Evolutionary conservation across 1,284 basidiomycete genomes (phyloP), one percentile per base, ranked within the genome.

Genomic region (Porogramme epimiltina): DNA sequence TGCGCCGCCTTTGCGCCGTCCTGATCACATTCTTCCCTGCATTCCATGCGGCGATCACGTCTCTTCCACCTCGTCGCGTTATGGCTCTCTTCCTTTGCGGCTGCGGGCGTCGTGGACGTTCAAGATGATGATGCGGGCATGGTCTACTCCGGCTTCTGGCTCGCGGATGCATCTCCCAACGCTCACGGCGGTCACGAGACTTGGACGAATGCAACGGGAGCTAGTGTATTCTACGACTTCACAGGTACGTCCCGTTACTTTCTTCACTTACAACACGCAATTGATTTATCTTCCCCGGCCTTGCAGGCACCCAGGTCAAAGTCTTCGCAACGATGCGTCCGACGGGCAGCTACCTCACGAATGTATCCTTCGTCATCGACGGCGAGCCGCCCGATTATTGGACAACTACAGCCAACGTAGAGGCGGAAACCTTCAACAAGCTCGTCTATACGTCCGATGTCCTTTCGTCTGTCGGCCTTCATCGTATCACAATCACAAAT

Each of bases 201-300:
- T 0, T 58, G 56, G 56, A 58, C 56, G 39, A 58, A 58, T 22
- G 45, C 50, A 37, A 52, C 50, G 33, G 56, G 56, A 3, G 52
- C 56, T 1, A 55, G 47, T 22, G 52, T 58, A 8, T 33, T 25
- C 8, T 55, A 52, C 41, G 47, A 58, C 39, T 58, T 58, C 47
- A 52, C 49, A n/a, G 52, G 56, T 58, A 16, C n/a, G 48, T n/a
- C n/a, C 28, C 16, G 9, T 23, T 11, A 16, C 22, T 38, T 28
- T 6, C 3, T 2, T n/a, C 19, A 31, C 28, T 8, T 13, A 31
- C 28, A 6, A 13, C 13, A 31, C 13, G 34, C 34, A 16, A 4
- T 4, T 18, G 9, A 9, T 37, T 5, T 5, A 5, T 37, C 34
- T 6, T 9, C 13, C 34, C n/a, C 34, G 13, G 44, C 20, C 6